These are phyloP conservation scores for Sutorius australiensis DNA, from an alignment of 768 basidiomycete species.

Conservation along the genomic window DNA sequence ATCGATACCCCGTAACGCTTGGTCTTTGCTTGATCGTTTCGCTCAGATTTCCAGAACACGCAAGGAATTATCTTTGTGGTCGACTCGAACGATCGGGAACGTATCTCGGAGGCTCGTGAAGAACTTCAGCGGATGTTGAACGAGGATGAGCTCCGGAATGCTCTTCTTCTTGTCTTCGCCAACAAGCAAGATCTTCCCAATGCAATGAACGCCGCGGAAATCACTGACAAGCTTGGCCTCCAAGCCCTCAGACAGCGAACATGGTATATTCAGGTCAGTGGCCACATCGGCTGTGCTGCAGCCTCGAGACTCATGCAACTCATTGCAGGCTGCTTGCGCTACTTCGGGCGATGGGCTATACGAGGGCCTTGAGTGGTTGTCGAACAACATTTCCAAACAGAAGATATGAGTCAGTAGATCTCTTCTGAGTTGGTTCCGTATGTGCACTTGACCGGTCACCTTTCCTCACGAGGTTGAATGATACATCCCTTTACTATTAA, in stretches of 20 bases:
- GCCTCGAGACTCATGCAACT: conserved; percentile 7
- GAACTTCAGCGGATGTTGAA: conserved; percentile 99
- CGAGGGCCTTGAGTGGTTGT: conserved; percentile 97
- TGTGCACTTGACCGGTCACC: conserved; percentile 52
- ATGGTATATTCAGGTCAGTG: conserved; percentile 92
- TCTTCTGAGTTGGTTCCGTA: conserved; percentile 38
- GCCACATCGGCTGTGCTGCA: background rate
- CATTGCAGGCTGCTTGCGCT: conserved; percentile 85
- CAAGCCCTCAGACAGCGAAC: conserved; percentile 95
- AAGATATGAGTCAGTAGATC: conserved; percentile 52
- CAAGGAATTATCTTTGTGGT: conserved; percentile 99
- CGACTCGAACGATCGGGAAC: conserved; percentile 99
- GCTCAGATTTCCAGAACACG: conserved; percentile 98
- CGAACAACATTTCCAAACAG: conserved; percentile 78
- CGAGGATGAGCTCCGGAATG: conserved; percentile 98
- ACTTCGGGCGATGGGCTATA: conserved; percentile 98
- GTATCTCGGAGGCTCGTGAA: conserved; percentile 98
- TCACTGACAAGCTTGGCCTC: conserved; percentile 98
- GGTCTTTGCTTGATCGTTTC: conserved; percentile 10
- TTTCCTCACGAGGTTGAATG: conserved; percentile 57
- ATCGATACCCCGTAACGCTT: conserved; percentile 3
- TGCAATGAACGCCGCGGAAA: conserved; percentile 99
- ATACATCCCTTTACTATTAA: conserved; percentile 43
- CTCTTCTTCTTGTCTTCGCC: conserved; percentile 96
- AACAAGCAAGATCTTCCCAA: conserved; percentile 99